These are phyloP conservation scores for Cryphonectria japonica DNA, from an alignment of 2,329 filamentous ascomycete species.

Conservation along the genomic window DNA sequence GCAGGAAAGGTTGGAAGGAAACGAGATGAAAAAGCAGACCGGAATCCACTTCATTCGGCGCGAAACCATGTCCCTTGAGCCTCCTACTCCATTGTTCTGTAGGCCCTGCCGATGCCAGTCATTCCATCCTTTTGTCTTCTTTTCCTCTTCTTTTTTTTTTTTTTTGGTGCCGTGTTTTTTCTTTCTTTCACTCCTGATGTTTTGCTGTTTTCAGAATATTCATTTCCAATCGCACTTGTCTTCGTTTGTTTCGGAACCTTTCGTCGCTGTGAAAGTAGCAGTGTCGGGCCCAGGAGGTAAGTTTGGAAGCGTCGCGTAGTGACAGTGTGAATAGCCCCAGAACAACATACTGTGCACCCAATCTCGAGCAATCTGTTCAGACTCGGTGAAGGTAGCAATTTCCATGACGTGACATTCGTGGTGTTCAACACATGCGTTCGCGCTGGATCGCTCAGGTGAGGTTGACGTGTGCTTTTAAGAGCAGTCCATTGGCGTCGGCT, in stretches of 20 bases:
- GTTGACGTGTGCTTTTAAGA: slow-evolving; percentile 8
- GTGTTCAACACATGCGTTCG: not conserved
- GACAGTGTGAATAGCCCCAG: not conserved
- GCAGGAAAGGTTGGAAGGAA: not conserved
- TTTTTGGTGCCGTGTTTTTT: not conserved
- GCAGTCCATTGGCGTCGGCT: slow-evolving; percentile 25
- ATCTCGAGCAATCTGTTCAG: not conserved
- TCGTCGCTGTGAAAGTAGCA: not conserved
- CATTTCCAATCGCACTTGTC: not conserved
- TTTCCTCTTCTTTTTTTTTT: not conserved
- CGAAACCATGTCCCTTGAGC: not conserved
- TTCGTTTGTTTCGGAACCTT: not conserved
- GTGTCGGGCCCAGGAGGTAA: not conserved
- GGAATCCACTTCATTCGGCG: not conserved
- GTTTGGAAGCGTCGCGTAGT: slow-evolving; percentile 2
- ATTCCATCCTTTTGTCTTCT: not conserved
- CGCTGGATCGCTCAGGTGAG: not conserved
- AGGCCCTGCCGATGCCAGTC: not conserved
- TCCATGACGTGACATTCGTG: not conserved
- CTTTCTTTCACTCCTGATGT: not conserved
- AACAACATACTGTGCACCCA: not conserved
- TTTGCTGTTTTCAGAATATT: not conserved
- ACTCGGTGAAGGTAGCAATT: not conserved
- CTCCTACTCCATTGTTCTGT: not conserved
- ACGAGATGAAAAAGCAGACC: not conserved